Percentiles rank a stretch among this genome's conserved stretches.
These are phyloP conservation scores for Lycium barbarum DNA, from an alignment of 257 asterid genomes.

Conservation along the genomic window DNA sequence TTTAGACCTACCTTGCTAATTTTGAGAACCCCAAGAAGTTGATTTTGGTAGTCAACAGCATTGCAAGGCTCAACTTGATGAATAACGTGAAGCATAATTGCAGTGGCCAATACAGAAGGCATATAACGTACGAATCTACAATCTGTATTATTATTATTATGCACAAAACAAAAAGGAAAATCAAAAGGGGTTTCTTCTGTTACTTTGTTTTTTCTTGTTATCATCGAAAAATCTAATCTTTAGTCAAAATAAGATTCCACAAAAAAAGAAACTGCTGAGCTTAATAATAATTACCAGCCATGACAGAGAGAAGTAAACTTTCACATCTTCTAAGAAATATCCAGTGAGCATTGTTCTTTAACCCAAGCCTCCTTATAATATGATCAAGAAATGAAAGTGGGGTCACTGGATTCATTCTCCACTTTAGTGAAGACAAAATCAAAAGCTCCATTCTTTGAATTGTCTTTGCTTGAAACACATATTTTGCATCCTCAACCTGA, in stretches of 20 bases:
- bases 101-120: constrained; percentile 84
- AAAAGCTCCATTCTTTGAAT: constrained; percentile 91
- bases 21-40: constrained; percentile 72
- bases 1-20: constrained; percentile 61
- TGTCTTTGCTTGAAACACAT: constrained; percentile 76
- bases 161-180: background rate
- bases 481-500: constrained; percentile 68
- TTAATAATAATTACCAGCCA: constrained; percentile 60
- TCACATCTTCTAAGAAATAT: constrained; percentile 69
- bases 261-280: background rate
- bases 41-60: constrained; percentile 64
- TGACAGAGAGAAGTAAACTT: constrained; percentile 63
- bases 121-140: constrained; percentile 62
- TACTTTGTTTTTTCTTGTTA: background rate
- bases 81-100: constrained; percentile 87
- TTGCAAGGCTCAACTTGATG: constrained; percentile 61
- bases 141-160: constrained; percentile 49
- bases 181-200: background rate
- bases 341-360: constrained; percentile 58
- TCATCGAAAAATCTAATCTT: constrained; percentile 34
- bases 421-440: constrained; percentile 70
- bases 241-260: background rate
- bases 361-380: constrained; percentile 71
- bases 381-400: constrained; percentile 88
- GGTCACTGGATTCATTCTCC: constrained; percentile 98